These are phyloP conservation scores for Sordariomycetes sp. DNA, from an alignment of 2,329 filamentous ascomycete species.

Conservation along the genomic window DNA sequence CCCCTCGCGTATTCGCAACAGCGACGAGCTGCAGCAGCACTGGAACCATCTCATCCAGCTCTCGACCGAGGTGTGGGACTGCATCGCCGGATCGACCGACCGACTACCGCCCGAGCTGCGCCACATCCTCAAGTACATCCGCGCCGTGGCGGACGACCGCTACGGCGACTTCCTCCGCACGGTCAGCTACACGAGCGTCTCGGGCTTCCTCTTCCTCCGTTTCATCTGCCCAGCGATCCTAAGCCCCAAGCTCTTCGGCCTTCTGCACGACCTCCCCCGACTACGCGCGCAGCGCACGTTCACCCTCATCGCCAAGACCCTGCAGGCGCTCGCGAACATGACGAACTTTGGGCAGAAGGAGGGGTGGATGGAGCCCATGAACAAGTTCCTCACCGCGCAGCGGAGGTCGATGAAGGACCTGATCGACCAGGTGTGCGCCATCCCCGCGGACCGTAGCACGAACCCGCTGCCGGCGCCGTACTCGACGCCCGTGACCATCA, in stretches of 20 bases:
- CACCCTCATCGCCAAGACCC: slow-evolving; percentile 82
- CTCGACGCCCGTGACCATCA: slow-evolving; percentile 83
- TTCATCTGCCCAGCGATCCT: slow-evolving; percentile 96
- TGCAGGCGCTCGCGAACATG: slow-evolving; percentile 85
- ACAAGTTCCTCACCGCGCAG: slow-evolving; percentile 67
- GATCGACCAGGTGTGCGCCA: slow-evolving; percentile 76
- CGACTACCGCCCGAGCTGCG: slow-evolving; percentile 73
- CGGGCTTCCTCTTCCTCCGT: slow-evolving; percentile 84
- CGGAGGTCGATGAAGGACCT: slow-evolving; percentile 76
- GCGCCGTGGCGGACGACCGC: slow-evolving; percentile 84
- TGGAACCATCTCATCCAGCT: slow-evolving; percentile 68
- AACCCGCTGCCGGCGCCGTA: slow-evolving; percentile 59
- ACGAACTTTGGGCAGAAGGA: slow-evolving; percentile 90
- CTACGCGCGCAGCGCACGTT: slow-evolving; percentile 76
- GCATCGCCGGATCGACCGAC: slow-evolving; percentile 63
- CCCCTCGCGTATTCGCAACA: slow-evolving; percentile 59
- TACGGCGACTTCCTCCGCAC: slow-evolving; percentile 88
- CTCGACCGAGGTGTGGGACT: slow-evolving; percentile 77
- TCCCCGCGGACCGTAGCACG: slow-evolving; percentile 59
- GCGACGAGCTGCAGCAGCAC: slow-evolving; percentile 69
- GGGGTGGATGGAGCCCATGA: slow-evolving; percentile 99
- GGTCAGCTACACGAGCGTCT: slow-evolving; percentile 87
- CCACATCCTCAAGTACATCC: slow-evolving; percentile 80
- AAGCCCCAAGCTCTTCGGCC: slow-evolving; percentile 85
- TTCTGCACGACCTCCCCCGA: slow-evolving; percentile 73